phyloP scores from a whole-genome alignment of 2,329 filamentous ascomycete genomes.

The Fusarium palustre region DNA sequence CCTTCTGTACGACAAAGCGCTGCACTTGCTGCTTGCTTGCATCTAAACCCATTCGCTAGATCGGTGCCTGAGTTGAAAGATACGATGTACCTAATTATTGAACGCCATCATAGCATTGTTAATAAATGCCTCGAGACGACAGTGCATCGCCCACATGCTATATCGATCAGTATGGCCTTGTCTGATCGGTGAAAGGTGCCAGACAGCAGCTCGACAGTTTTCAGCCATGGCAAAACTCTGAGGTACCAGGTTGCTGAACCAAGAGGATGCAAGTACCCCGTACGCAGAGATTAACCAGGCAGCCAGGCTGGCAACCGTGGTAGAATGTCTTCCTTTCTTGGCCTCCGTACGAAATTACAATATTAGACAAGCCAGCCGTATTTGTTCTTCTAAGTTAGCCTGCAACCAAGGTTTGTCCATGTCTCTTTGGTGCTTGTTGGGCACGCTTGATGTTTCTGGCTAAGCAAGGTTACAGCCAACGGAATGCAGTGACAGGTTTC shows the following conservation, averaged over 20 bases:
- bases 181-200: conserved; percentile 8
- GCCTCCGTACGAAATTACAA: conserved; percentile 20
- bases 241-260: conserved; percentile 5
- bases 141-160: neutral
- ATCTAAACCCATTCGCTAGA: conserved; percentile 10
- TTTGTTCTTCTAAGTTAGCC: conserved; percentile 19
- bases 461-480: conserved; percentile 32
- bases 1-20: conserved; percentile 21
- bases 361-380: conserved; percentile 9
- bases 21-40: neutral
- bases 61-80: conserved; percentile 21
- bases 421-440: conserved; percentile 17
- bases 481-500: conserved; percentile 36
- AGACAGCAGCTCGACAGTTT: conserved; percentile 15
- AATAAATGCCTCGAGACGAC: conserved; percentile 5
- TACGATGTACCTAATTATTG: conserved; percentile 13
- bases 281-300: conserved; percentile 25
- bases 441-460: conserved; percentile 31
- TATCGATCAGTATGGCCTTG: conserved; percentile 16
- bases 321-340: conserved; percentile 39
- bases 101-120: conserved; percentile 23
- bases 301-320: conserved; percentile 21
- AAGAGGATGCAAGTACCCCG: conserved; percentile 21
- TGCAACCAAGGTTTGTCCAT: conserved; percentile 26
- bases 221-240: conserved; percentile 13